phyloP scores from a whole-genome alignment of 1,284 basidiomycete species.

The Papiliotrema nemorosa region DNA sequence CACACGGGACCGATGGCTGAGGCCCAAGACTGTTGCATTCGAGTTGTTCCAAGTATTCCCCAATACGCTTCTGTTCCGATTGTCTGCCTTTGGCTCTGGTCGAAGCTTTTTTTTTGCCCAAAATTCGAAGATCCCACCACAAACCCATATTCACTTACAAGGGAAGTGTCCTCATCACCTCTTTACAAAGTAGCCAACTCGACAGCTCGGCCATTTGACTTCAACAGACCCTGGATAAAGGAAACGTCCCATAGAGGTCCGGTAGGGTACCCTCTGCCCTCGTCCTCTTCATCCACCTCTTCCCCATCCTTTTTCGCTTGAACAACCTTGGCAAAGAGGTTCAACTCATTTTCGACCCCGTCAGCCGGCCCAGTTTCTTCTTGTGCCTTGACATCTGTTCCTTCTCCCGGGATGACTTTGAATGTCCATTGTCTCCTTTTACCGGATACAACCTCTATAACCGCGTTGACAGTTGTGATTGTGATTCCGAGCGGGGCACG shows the following conservation, averaged over 20 bases:
- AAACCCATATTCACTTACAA: too few relatives aligned
- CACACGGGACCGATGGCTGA: too few relatives aligned
- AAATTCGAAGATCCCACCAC: too few relatives aligned
- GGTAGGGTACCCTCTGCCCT: conserved; percentile 11
- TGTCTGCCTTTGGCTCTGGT: too few relatives aligned
- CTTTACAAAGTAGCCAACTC: not conserved
- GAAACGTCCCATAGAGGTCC: conserved; percentile 59
- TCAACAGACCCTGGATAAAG: conserved; percentile 72
- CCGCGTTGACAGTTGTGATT: conserved; percentile 36
- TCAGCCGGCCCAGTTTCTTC: conserved; percentile 51
- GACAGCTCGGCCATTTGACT: conserved; percentile 59
- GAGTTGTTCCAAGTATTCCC: too few relatives aligned
- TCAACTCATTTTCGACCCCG: conserved; percentile 63
- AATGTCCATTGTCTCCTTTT: conserved; percentile 48
- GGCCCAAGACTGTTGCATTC: too few relatives aligned
- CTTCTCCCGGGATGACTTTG: conserved; percentile 51
- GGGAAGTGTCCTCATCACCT: too few relatives aligned
- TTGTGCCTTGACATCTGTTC: conserved; percentile 51
- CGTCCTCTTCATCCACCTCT: not conserved
- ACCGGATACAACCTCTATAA: conserved; percentile 59
- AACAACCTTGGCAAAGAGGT: conserved; percentile 60
- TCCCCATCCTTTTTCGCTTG: conserved; percentile 38
- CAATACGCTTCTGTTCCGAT: too few relatives aligned
- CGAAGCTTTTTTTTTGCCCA: too few relatives aligned
- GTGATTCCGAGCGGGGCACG: conserved; percentile 22